Percentiles rank a stretch among this genome's conserved stretches.
These are phyloP conservation scores for Blastobotrys petasosporus DNA, from an alignment of 1,139 yeast genomes.

Conservation along the genomic window DNA sequence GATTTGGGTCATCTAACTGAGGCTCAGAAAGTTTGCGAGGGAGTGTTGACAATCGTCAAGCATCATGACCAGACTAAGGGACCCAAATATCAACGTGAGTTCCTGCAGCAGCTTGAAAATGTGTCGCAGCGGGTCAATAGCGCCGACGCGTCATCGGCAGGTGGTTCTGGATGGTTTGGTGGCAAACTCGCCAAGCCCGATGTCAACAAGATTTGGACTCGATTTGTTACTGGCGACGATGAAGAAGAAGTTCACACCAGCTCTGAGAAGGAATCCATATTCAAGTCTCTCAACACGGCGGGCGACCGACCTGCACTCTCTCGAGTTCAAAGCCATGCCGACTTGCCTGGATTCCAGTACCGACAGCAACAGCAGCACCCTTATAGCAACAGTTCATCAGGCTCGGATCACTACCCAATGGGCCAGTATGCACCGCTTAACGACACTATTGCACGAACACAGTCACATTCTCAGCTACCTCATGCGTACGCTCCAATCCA, in stretches of 20 bases:
- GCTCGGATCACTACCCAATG: background rate
- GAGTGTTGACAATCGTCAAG: conserved; percentile 43
- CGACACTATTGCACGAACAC: background rate
- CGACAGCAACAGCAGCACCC: background rate
- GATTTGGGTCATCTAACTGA: conserved; percentile 55
- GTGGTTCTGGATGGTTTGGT: conserved; percentile 51
- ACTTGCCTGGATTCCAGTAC: conserved; percentile 2
- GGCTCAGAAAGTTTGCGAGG: conserved; percentile 57
- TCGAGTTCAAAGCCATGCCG: conserved; percentile 12
- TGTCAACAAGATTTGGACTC: conserved; percentile 72
- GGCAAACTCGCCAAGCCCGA: conserved; percentile 66
- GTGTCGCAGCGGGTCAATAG: conserved; percentile 22
- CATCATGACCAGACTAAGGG: conserved; percentile 21
- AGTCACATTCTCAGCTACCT: background rate
- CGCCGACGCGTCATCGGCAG: conserved; percentile 36
- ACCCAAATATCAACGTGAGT: conserved; percentile 39
- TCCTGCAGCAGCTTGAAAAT: conserved; percentile 37
- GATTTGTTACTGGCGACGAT: conserved; percentile 88
- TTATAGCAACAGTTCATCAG: background rate
- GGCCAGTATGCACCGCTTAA: background rate
- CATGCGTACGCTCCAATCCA: background rate
- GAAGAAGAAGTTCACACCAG: conserved; percentile 29
- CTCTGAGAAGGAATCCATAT: conserved; percentile 36
- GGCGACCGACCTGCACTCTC: conserved; percentile 12
- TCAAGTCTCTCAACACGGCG: conserved; percentile 12